Conservation (phyloP, 2,329 filamentous ascomycete species). For the Colletotrichum euphorbiae region DNA sequence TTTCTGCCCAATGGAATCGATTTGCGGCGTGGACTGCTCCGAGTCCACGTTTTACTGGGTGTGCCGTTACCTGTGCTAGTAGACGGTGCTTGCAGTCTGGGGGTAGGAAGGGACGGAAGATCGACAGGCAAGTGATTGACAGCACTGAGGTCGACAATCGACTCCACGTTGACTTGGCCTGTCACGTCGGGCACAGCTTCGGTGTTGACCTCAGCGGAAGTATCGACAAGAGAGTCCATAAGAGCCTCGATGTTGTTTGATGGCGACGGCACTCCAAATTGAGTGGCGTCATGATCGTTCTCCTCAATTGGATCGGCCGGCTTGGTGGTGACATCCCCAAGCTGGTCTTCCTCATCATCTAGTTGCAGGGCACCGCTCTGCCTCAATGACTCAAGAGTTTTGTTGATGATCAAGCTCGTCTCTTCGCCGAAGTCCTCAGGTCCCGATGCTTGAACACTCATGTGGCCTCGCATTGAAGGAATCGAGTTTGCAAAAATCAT, state of each 20-base stretch:
- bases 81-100: conserved; percentile 1
- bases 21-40: conserved; percentile 52
- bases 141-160: conserved; percentile 8
- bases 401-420: conserved; percentile 68
- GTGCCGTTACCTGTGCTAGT: background rate
- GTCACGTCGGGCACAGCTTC: conserved; percentile 2
- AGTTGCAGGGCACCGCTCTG: conserved; percentile 45
- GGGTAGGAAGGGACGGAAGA: conserved; percentile 21
- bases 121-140: conserved; percentile 19
- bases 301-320: background rate
- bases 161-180: conserved; percentile 12
- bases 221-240: conserved; percentile 3
- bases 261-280: background rate
- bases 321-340: conserved; percentile 19
- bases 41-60: conserved; percentile 42
- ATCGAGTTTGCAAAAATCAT: conserved; percentile 70
- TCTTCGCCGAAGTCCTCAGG: conserved; percentile 65
- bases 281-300: background rate
- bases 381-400: conserved; percentile 63
- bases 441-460: conserved; percentile 49
- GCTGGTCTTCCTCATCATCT: conserved; percentile 33
- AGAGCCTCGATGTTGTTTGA: conserved; percentile 6
- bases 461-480: conserved; percentile 60
- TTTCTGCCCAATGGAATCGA: conserved; percentile 49
- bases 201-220: background rate